Evolutionary conservation across 1,139 yeast species (phyloP).

Genomic region (Sporopachydermia cereana): DNA sequence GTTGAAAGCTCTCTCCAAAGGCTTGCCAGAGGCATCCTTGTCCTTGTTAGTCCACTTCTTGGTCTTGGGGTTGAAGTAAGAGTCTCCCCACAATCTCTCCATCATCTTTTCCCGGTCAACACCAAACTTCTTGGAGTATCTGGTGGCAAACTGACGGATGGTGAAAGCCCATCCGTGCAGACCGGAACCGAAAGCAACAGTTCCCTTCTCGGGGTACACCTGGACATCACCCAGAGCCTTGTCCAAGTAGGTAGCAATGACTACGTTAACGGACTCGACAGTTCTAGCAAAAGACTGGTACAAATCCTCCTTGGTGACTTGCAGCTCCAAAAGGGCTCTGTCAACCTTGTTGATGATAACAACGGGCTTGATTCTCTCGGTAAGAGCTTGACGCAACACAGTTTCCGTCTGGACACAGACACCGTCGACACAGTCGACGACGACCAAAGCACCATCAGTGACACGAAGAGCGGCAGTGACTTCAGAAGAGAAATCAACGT

Average conservation of each 20-base stretch:
- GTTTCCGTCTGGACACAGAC: slow-evolving; percentile 99
- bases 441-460: slow-evolving; percentile 99
- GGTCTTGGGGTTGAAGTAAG: slow-evolving; percentile 99
- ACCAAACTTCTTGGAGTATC: slow-evolving; percentile 99
- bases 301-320: slow-evolving; percentile 97
- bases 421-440: slow-evolving; percentile 99
- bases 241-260: slow-evolving; percentile 92
- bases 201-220: slow-evolving; percentile 98
- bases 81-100: slow-evolving; percentile 99
- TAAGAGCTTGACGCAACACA: slow-evolving; percentile 97
- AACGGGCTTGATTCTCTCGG: slow-evolving; percentile 99
- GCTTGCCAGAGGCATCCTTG: slow-evolving; percentile 91
- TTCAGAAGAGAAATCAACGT: slow-evolving; percentile 99
- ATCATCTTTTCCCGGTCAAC: slow-evolving; percentile 96
- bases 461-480: slow-evolving; percentile 99
- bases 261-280: slow-evolving; percentile 97
- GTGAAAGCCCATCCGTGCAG: slow-evolving; percentile 99
- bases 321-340: slow-evolving; percentile 98
- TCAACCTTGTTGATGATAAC: slow-evolving; percentile 98
- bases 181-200: slow-evolving; percentile 99
- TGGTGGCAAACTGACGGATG: slow-evolving; percentile 95
- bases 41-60: slow-evolving; percentile 98
- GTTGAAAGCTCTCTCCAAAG: slow-evolving; percentile 98
- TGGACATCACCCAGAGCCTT: slow-evolving; percentile 88
- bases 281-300: slow-evolving; percentile 98